Evolutionary conservation across 345 rosid genomes (phyloP).

Genomic region (rapeseed (Brassica napus)): DNA sequence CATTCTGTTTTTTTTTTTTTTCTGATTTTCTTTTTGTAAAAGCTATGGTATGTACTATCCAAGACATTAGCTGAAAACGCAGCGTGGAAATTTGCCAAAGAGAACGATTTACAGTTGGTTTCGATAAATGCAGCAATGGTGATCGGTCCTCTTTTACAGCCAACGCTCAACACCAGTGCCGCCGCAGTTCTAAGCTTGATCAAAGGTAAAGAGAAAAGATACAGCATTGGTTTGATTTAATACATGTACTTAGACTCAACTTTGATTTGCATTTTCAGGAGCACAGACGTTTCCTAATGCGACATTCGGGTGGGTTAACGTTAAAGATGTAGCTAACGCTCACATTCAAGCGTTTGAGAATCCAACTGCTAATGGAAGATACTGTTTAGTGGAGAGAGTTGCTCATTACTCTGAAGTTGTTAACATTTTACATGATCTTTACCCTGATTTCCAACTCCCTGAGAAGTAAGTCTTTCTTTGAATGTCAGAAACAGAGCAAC

Average conservation of each 20-base stretch:
- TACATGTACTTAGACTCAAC: background rate
- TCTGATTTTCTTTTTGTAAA: conserved; percentile 17
- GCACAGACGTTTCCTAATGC: conserved; percentile 67
- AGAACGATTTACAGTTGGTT: conserved; percentile 72
- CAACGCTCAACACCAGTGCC: conserved; percentile 89
- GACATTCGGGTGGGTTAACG: conserved; percentile 82
- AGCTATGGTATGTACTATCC: conserved; percentile 85
- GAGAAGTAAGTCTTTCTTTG: conserved; percentile 53
- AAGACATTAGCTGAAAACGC: conserved; percentile 90
- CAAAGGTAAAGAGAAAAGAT: conserved; percentile 49
- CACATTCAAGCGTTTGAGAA: conserved; percentile 86
- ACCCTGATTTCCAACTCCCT: conserved; percentile 76
- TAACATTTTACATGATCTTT: conserved; percentile 54
- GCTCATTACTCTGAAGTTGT: conserved; percentile 79
- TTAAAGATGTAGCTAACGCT: conserved; percentile 85
- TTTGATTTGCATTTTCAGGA: conserved; percentile 47
- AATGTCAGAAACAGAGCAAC: conserved; percentile 12
- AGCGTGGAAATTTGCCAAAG: conserved; percentile 82
- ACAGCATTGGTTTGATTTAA: background rate
- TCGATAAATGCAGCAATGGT: conserved; percentile 88
- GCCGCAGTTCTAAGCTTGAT: conserved; percentile 74
- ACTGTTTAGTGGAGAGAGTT: conserved; percentile 79
- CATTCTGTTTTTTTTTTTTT: conserved; percentile 21
- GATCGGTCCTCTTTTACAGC: conserved; percentile 88
- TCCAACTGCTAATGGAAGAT: conserved; percentile 76